Conservation (phyloP, 495 filamentous ascomycete species). For the Penicillium coffeae region DNA sequence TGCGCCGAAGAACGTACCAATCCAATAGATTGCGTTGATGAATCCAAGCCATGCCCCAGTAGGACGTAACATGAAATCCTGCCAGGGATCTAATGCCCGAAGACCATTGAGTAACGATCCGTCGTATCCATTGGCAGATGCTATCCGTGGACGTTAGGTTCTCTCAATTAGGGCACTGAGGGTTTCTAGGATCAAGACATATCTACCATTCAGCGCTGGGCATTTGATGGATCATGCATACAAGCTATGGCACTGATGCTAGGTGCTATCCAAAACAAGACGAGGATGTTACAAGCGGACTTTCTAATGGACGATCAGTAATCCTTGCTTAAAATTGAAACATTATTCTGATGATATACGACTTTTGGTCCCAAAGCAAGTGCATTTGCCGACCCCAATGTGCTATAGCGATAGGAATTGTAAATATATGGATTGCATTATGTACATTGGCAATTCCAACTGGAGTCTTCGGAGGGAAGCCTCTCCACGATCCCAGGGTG, state of each 20-base stretch:
- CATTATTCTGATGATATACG: no score
- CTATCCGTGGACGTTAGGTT: no score
- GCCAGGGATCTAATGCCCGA: constrained; percentile 14
- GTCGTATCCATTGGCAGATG: constrained; percentile 22
- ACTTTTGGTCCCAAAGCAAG: no score
- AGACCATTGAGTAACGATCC: constrained; percentile 22
- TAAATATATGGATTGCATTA: background rate
- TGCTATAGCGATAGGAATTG: background rate
- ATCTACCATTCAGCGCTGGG: no score
- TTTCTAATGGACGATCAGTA: no score
- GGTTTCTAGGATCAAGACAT: no score
- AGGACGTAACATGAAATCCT: constrained; percentile 13
- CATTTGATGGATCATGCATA: no score
- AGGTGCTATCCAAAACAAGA: no score
- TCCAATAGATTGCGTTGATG: constrained; percentile 17
- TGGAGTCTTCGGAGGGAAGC: background rate
- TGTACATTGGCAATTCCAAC: background rate
- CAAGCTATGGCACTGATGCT: no score
- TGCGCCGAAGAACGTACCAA: constrained; percentile 8
- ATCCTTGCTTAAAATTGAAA: no score
- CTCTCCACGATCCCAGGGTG: background rate
- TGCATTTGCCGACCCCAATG: background rate
- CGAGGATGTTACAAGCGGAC: no score
- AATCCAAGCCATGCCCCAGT: constrained; percentile 17
- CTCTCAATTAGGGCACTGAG: no score